Conservation (phyloP, 805 yeast genomes). For the Metschnikowia matae region DNA sequence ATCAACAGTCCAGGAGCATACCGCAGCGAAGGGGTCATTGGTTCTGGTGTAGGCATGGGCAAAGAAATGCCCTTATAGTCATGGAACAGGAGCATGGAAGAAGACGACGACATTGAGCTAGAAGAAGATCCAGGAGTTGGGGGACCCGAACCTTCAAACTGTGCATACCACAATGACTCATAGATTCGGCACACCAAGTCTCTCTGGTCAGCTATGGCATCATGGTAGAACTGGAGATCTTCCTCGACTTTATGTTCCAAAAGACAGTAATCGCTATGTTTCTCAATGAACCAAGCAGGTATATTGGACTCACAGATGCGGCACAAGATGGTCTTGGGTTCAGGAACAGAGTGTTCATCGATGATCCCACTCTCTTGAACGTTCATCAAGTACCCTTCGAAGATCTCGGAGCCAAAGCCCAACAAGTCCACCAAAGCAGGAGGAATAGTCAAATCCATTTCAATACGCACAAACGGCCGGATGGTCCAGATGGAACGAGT, state of each 20-base stretch:
- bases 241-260: constrained; percentile 82
- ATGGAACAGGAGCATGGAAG: constrained; percentile 18
- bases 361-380: constrained; percentile 61
- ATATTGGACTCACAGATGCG: constrained; percentile 86
- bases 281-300: constrained; percentile 96
- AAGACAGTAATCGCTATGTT: constrained; percentile 82
- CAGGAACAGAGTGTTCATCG: constrained; percentile 63
- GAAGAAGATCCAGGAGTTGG: constrained; percentile 17
- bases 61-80: constrained; percentile 61
- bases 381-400: constrained; percentile 65
- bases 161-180: constrained; percentile 32
- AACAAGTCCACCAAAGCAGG: constrained; percentile 62
- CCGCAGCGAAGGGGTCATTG: constrained; percentile 3
- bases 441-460: constrained; percentile 67
- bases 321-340: constrained; percentile 81
- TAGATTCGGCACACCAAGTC: constrained; percentile 43
- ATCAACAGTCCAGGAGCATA: constrained; percentile 9
- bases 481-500: constrained; percentile 92
- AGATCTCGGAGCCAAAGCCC: constrained; percentile 86
- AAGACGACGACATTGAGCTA: constrained; percentile 20
- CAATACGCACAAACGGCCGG: constrained; percentile 66
- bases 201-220: constrained; percentile 67
- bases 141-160: constrained; percentile 13
- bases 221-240: constrained; percentile 71
- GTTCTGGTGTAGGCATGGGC: constrained; percentile 22